A percentile compares a stretch with the other conserved stretches of the same genome.
phyloP scores from a whole-genome alignment of 495 filamentous ascomycete species.

The Rhypophila decipiens region DNA sequence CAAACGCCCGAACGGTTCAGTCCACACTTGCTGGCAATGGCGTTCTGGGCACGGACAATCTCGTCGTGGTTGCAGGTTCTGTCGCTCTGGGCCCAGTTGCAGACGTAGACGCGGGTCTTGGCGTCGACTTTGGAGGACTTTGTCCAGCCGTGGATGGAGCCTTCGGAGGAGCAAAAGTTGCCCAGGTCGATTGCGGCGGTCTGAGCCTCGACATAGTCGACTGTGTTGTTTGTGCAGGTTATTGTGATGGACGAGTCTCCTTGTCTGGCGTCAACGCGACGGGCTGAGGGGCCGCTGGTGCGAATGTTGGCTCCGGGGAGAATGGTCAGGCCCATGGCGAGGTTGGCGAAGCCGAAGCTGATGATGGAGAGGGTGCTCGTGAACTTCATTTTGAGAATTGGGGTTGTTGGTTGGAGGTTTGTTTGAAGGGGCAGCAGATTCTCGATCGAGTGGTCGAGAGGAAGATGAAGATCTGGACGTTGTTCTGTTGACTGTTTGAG shows the following conservation, averaged over 20 bases:
- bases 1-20: not conserved
- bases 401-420: too few species aligned
- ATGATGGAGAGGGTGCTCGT: too few species aligned
- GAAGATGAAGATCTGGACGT: too few species aligned
- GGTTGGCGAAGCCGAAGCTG: too few species aligned
- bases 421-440: too few species aligned
- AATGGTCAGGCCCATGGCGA: too few species aligned
- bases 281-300: too few species aligned
- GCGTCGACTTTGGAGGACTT: constrained; percentile 2
- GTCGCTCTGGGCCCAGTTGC: constrained; percentile 1
- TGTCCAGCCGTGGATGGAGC: not conserved
- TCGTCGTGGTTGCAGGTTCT: not conserved
- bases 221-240: not conserved
- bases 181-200: not conserved
- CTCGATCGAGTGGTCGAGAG: too few species aligned
- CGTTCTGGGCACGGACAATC: not conserved
- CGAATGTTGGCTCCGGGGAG: too few species aligned
- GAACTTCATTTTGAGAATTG: too few species aligned
- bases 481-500: too few species aligned
- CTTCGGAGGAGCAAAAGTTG: not conserved
- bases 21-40: not conserved
- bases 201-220: not conserved
- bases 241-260: not conserved
- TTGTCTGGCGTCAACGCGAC: too few species aligned
- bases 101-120: constrained; percentile 2